A percentile compares a stretch with the other conserved stretches of the same genome.
phyloP scores from a whole-genome alignment of 176 grass and related monocot species.

The Triticum monococcum region DNA sequence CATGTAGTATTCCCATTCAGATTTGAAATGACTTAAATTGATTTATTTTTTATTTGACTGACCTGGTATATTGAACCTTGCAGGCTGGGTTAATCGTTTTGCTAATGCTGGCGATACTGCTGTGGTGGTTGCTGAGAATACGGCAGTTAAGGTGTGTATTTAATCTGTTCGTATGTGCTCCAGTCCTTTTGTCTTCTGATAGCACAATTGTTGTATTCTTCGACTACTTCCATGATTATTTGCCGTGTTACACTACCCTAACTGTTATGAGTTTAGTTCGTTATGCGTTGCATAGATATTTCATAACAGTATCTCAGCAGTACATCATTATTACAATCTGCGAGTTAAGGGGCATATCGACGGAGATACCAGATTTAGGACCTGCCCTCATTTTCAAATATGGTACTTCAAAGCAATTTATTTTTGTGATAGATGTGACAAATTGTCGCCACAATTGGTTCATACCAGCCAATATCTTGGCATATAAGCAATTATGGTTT shows the following conservation, averaged over 20 bases:
- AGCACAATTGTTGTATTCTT: neutral
- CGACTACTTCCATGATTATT: neutral
- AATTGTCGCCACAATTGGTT: neutral
- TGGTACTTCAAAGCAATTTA: neutral
- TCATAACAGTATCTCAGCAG: neutral
- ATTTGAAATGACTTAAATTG: slow-evolving; percentile 7
- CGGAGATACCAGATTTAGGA: neutral
- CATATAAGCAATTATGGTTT: neutral
- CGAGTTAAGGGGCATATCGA: neutral
- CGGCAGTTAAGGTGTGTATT: slow-evolving; percentile 69
- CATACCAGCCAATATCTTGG: neutral
- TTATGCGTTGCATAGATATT: slow-evolving; percentile 2
- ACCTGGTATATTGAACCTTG: slow-evolving; percentile 14
- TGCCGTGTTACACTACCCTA: neutral
- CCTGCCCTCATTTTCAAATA: neutral
- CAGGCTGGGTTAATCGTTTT: slow-evolving; percentile 99
- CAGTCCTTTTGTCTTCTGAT: neutral
- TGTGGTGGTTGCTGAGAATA: slow-evolving; percentile 83
- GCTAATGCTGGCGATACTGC: slow-evolving; percentile 93
- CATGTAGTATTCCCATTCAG: neutral
- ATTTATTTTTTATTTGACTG: slow-evolving; percentile 14
- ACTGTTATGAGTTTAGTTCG: neutral
- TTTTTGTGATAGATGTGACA: neutral
- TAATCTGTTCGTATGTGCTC: neutral
- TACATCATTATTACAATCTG: neutral